These are phyloP conservation scores for Castanopsis chinensis DNA, from an alignment of 306 rosid genomes.

Conservation along the genomic window DNA sequence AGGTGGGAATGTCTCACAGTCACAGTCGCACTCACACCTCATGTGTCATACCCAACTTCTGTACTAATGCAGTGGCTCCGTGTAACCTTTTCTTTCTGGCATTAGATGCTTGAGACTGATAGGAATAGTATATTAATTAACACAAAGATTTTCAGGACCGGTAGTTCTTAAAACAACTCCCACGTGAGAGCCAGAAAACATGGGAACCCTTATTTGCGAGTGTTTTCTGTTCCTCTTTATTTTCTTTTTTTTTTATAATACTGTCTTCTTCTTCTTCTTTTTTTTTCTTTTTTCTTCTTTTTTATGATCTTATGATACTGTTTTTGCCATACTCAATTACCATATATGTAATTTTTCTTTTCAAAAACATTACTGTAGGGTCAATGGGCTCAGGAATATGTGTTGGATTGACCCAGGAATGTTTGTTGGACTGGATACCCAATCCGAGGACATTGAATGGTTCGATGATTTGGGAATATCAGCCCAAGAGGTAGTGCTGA, in stretches of 20 bases:
- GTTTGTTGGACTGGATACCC: too few species aligned
- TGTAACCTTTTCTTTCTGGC: background rate
- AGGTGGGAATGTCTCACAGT: background rate
- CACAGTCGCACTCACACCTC: background rate
- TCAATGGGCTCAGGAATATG: too few species aligned
- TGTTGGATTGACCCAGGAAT: too few species aligned
- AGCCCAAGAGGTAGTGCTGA: too few species aligned
- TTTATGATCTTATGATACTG: too few species aligned
- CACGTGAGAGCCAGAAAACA: conserved; percentile 4
- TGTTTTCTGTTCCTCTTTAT: background rate
- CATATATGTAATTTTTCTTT: too few species aligned
- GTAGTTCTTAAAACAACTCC: conserved; percentile 2
- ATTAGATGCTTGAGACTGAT: background rate
- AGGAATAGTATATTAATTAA: background rate
- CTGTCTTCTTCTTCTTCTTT: too few species aligned
- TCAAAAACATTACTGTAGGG: too few species aligned
- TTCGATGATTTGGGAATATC: too few species aligned
- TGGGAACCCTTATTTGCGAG: background rate
- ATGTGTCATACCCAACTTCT: background rate
- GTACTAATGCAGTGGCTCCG: background rate
- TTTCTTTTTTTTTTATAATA: too few species aligned
- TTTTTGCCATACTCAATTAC: too few species aligned
- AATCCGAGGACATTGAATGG: too few species aligned
- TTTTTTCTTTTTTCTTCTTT: fast-evolving
- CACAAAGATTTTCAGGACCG: background rate